Evolutionary conservation across 306 rosid species (phyloP), one percentile per base, ranked within the genome.

Genomic region (Boehmeria nivea): DNA sequence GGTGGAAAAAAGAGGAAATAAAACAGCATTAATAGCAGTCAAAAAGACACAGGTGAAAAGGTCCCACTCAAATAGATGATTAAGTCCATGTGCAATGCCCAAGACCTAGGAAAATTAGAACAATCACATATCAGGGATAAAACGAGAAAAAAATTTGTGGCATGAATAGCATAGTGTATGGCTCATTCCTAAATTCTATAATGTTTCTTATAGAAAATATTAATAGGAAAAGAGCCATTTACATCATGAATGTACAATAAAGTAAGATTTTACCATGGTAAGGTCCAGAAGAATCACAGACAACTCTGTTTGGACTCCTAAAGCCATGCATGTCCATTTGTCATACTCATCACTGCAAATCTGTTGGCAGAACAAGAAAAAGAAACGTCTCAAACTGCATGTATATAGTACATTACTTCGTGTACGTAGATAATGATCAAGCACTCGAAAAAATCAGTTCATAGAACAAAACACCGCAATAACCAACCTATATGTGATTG

Each of bases 11-110:
- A 83, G 64, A 52, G 89, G 75, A 61, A 82, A 78, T 66, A 84
- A 76, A 75, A 74, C 64, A 40, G 82, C 85, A 71, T 73, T 67
- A 12, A 72, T 67, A 25, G 94, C 91, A 56, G 95, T 83, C 76
- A 87, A 69, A 78, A 84, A 72, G 60, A 90, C 91, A 67, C 94
- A 87, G 52, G 91, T 78, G 91, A 87, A 87, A 66, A 90, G 72
- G 76, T 90, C 95, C 98, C 95, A 90, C 57, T 95, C 95, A 72
- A 78, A 81, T 57, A 87, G 74, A 75, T 84, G 83, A 82, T 84
- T 90, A 66, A 90, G 87, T 66, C 86, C 91, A 73, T 87, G 88
- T 43, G 94, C 85, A 57, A 87, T 78, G 66, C 95, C 98, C 63
- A 90, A 64, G 63, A 90, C 74, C 98, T 90, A 46, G 83, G 48